A percentile compares a stretch with the other conserved stretches of the same genome.
These are phyloP conservation scores for Phytophthora sansomeana DNA, from an alignment of 352 stramenopile species.

Conservation along the genomic window DNA sequence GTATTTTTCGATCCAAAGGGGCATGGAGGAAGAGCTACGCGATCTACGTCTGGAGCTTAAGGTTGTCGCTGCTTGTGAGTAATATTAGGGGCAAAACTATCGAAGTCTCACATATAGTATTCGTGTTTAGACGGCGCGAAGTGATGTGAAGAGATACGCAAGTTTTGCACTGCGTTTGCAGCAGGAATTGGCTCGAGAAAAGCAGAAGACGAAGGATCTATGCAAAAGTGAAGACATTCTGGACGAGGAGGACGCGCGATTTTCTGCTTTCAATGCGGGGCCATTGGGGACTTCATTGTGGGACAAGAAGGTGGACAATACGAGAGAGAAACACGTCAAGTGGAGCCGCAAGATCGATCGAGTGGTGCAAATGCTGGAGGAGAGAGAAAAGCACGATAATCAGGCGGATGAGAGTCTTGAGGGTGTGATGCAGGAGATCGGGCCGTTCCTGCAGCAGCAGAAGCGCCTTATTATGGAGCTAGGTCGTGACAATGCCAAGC, in stretches of 20 bases:
- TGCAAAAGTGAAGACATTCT: background rate
- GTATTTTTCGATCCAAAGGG: constrained; percentile 18
- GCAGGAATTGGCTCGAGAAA: constrained; percentile 43
- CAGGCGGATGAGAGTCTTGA: constrained; percentile 10
- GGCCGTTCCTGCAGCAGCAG: constrained; percentile 35
- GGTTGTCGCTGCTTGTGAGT: constrained; percentile 4
- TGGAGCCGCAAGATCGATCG: constrained; percentile 36
- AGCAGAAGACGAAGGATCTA: constrained; percentile 14
- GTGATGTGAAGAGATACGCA: constrained; percentile 47
- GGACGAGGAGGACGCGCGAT: constrained; percentile 2
- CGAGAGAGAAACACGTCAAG: constrained; percentile 10
- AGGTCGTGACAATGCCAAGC: constrained; percentile 37
- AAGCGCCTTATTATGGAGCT: constrained; percentile 31
- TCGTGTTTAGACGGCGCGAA: constrained; percentile 28
- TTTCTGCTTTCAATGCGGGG: background rate
- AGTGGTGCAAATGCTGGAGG: constrained; percentile 17
- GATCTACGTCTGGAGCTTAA: constrained; percentile 40
- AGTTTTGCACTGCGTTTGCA: constrained; percentile 40
- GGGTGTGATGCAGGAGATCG: constrained; percentile 12
- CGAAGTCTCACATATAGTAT: background rate
- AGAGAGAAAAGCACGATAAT: constrained; percentile 5
- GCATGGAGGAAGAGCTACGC: constrained; percentile 30
- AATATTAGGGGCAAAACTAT: background rate
- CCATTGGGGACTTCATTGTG: constrained; percentile 7
- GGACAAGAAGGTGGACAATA: constrained; percentile 25